Conservation (phyloP, 2,329 filamentous ascomycete genomes). For the Fusarium pininemorale region DNA sequence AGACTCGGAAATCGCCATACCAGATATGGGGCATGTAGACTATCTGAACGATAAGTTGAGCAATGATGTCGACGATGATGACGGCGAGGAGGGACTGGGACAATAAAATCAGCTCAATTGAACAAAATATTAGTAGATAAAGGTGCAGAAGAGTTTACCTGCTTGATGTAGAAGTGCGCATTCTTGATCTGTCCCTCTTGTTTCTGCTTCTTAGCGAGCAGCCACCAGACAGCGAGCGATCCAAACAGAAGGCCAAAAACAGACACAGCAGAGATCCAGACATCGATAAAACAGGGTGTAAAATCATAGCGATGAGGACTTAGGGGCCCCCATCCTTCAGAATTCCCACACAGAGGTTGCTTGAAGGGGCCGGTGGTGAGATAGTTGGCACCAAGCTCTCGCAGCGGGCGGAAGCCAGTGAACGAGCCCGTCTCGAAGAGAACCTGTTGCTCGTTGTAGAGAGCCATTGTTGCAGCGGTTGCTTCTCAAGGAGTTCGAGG, state of each 20-base stretch:
- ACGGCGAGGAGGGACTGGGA: conserved; percentile 67
- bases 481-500: conserved; percentile 10
- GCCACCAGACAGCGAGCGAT: conserved; percentile 79
- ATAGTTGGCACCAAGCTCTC: conserved; percentile 66
- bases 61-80: conserved; percentile 72
- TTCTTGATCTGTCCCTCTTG: conserved; percentile 75
- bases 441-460: conserved; percentile 54
- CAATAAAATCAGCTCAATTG: not conserved
- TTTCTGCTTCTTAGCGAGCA: conserved; percentile 74
- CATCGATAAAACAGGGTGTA: conserved; percentile 96
- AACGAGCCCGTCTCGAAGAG: conserved; percentile 68
- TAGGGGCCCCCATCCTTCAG: conserved; percentile 94
- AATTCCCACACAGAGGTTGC: conserved; percentile 86
- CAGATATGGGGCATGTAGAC: conserved; percentile 74
- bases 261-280: conserved; percentile 83
- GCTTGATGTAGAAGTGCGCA: conserved; percentile 92
- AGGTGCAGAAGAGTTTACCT: conserved; percentile 64
- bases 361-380: conserved; percentile 62
- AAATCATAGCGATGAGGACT: conserved; percentile 91
- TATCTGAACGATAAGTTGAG: conserved; percentile 81
- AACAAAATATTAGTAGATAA: not conserved
- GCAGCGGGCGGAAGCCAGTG: conserved; percentile 63
- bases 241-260: conserved; percentile 83
- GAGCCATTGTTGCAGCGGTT: conserved; percentile 41
- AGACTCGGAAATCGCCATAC: conserved; percentile 85